Percentiles rank a stretch among this genome's conserved stretches.
Conservation (phyloP, 371 early-diverging fungal species). For the Capillidium rhysosporum region DNA sequence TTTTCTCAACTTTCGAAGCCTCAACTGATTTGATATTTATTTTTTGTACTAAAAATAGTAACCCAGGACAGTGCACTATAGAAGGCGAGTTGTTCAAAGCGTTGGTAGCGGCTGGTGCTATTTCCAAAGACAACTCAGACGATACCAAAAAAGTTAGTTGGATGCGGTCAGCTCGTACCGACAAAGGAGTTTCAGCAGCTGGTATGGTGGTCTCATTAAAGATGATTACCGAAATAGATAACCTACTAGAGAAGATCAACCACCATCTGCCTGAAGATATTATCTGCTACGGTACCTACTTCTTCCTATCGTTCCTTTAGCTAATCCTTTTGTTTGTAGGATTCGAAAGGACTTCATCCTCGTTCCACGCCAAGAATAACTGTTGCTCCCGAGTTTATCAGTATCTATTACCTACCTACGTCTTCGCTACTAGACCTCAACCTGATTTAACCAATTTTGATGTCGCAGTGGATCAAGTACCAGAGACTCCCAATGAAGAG, state of each 20-base stretch:
- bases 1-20: not conserved
- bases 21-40: not conserved
- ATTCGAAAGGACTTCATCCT: conserved; percentile 42
- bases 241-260: conserved; percentile 58
- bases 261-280: conserved; percentile 52
- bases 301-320: not conserved
- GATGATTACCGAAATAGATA: conserved; percentile 52
- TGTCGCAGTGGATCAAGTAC: conserved; percentile 7
- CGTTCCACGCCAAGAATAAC: conserved; percentile 79
- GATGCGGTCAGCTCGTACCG: conserved; percentile 89
- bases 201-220: conserved; percentile 88
- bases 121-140: conserved; percentile 50
- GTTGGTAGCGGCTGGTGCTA: conserved; percentile 42
- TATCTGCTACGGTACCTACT: conserved; percentile 53
- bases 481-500: too few species aligned
- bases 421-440: conserved; percentile 27
- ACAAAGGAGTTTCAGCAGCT: conserved; percentile 99
- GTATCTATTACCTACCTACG: conserved; percentile 90
- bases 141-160: conserved; percentile 64
- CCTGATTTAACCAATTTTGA: not conserved
- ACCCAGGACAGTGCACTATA: conserved; percentile 48
- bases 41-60: conserved; percentile 16
- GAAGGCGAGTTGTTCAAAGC: conserved; percentile 66
- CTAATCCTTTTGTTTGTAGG: conserved; percentile 17
- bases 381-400: conserved; percentile 94